phyloP scores from a whole-genome alignment of 805 yeast species.

The Monosporozyma unispora region DNA sequence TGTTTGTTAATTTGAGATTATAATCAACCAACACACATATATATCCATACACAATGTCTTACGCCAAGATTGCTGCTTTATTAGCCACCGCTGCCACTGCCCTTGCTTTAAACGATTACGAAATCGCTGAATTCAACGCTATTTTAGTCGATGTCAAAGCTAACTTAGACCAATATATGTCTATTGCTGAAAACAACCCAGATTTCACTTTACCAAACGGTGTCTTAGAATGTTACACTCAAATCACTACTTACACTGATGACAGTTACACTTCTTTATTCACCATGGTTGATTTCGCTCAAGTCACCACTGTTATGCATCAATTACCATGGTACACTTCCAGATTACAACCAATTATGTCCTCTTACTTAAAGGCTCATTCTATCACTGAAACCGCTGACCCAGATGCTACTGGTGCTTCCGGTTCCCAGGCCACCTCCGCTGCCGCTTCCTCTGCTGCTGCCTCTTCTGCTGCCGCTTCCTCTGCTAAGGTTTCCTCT shows the following conservation, averaged over 20 bases:
- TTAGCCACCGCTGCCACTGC: slow-evolving; percentile 15
- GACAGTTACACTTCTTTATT: slow-evolving; percentile 30
- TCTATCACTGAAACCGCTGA: slow-evolving; percentile 9
- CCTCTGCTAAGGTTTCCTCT: slow-evolving; percentile 6
- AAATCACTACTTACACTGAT: slow-evolving; percentile 29
- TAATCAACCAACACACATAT: not conserved
- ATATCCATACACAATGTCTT: slow-evolving; percentile 7
- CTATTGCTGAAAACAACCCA: slow-evolving; percentile 13
- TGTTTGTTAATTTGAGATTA: not conserved
- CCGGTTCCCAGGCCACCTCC: slow-evolving; percentile 6
- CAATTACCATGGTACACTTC: slow-evolving; percentile 32
- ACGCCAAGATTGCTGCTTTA: slow-evolving; percentile 11
- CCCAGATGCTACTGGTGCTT: slow-evolving; percentile 8
- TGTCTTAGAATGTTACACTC: slow-evolving; percentile 18
- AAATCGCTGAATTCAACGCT: slow-evolving; percentile 20
- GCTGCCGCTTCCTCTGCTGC: slow-evolving; percentile 6
- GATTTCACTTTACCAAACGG: slow-evolving; percentile 17
- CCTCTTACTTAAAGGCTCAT: slow-evolving; percentile 12
- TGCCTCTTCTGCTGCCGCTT: slow-evolving; percentile 6
- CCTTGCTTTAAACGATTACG: slow-evolving; percentile 9
- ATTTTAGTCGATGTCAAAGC: slow-evolving; percentile 17
- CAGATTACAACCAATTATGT: slow-evolving; percentile 19
- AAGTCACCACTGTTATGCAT: slow-evolving; percentile 26
- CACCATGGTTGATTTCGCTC: slow-evolving; percentile 22
- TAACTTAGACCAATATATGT: slow-evolving; percentile 15